Conservation (phyloP, 176 grass and related monocot species). For the Musa schizocarpa region DNA sequence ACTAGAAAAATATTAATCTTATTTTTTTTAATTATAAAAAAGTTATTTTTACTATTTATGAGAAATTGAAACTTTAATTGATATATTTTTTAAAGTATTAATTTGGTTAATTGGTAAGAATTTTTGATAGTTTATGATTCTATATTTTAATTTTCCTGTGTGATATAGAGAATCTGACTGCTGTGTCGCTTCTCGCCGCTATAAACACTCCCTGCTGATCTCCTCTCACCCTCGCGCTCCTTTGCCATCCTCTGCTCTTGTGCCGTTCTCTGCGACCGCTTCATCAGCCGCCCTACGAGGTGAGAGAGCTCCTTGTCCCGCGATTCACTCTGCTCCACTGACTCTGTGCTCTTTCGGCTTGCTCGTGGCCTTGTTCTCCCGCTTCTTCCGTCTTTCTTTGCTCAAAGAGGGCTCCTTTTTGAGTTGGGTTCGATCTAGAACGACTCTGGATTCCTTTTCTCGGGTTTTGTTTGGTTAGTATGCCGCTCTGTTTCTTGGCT, state of each 20-base stretch:
- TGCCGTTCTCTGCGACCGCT: background rate
- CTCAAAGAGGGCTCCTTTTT: background rate
- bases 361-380: background rate
- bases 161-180: too few species aligned
- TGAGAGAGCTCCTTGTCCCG: background rate
- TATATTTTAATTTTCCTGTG: too few species aligned
- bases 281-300: background rate
- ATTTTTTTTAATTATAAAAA: too few species aligned
- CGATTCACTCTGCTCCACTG: background rate
- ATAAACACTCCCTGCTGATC: background rate
- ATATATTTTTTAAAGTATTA: too few species aligned
- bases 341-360: background rate
- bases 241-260: background rate
- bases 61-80: too few species aligned
- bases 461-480: background rate
- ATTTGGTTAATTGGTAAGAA: too few species aligned
- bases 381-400: background rate
- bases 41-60: too few species aligned
- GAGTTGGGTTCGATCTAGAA: background rate
- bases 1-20: too few species aligned
- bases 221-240: background rate
- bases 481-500: background rate
- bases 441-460: background rate
- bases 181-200: background rate
- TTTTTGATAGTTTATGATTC: too few species aligned